Evolutionary conservation across 805 yeast genomes (phyloP), one percentile per base, ranked within the genome.

Genomic region (Candida silvatica): DNA sequence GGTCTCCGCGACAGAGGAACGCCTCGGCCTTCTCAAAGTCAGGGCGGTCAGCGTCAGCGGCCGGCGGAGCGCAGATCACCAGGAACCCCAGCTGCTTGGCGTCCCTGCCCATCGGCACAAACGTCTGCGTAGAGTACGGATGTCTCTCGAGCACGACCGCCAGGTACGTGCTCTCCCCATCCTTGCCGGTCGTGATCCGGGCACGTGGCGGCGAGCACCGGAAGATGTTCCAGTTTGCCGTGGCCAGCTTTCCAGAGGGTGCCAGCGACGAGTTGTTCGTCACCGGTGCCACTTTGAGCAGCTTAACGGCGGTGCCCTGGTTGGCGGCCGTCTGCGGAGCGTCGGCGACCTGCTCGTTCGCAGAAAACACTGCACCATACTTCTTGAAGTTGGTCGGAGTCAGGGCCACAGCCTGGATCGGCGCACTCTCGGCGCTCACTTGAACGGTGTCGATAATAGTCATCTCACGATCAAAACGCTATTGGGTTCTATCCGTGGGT

Each of bases 221-320:
- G 57, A 86, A 90, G 22, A 87, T 67, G 55, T 88, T 87, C 80
- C 85, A 78, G 45, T 82, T 79, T 2, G 94, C 74, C 1, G 71
- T 64, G 0, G 83, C 70, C 7, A 61, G 47, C 18, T 41, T 47
- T 5, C 67, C 63, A 41, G 77, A 66, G 4, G 74, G 68, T 7
- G 77, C 67, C 3, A 41, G 38, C 1, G 37, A 43, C 45, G 67
- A 83, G 31, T 64, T 58, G 52, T 80, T 80, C 4, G 57, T 58
- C 3, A 82, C 64, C 2, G 85, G 80, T 1, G 92, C 77, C 4
- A 87, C 92, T 41, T 78, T 68, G 42, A 72, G 74, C 31, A 85
- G 55, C 48, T 88, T 88, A 4, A 71, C 64, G 2, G 97, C 97
- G 2, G 97, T 88, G n/a, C 97, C 97, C 51, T 88, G 87, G 58